phyloP scores from a whole-genome alignment of 1,139 yeast genomes.

The Suhomyces wounanorum region DNA sequence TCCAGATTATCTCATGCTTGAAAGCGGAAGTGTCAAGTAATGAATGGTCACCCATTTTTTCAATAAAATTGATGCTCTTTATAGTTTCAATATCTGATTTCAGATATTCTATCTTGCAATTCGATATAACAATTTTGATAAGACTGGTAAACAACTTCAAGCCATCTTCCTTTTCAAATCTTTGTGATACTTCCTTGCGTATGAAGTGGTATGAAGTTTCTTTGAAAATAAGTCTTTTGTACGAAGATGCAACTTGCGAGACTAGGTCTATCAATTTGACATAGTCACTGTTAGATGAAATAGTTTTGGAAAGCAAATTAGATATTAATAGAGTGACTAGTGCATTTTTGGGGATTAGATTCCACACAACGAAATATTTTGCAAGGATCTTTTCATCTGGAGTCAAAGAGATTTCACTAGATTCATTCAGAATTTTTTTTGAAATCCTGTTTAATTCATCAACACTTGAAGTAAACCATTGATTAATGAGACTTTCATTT shows the following conservation, averaged over 20 bases:
- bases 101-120: constrained; percentile 23
- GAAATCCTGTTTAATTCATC: constrained; percentile 8
- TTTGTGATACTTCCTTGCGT: constrained; percentile 14
- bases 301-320: constrained; percentile 23
- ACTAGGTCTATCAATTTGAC: constrained; percentile 21
- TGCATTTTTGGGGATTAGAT: constrained; percentile 21
- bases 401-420: neutral
- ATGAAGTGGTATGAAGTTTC: constrained; percentile 15
- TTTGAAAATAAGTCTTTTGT: constrained; percentile 18
- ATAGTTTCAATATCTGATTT: constrained; percentile 6
- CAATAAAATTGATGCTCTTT: constrained; percentile 2
- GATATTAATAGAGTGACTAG: constrained; percentile 27
- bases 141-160: constrained; percentile 25
- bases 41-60: neutral
- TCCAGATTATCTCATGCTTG: constrained; percentile 6
- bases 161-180: constrained; percentile 22
- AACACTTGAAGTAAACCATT: constrained; percentile 18
- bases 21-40: constrained; percentile 5
- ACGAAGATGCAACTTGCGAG: constrained; percentile 14
- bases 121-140: constrained; percentile 23
- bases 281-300: constrained; percentile 21
- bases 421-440: constrained; percentile 1
- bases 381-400: constrained; percentile 19
- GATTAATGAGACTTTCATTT: constrained; percentile 14
- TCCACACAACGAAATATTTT: constrained; percentile 22